phyloP scores from a whole-genome alignment of 768 basidiomycete species.

The Trametes maxima region DNA sequence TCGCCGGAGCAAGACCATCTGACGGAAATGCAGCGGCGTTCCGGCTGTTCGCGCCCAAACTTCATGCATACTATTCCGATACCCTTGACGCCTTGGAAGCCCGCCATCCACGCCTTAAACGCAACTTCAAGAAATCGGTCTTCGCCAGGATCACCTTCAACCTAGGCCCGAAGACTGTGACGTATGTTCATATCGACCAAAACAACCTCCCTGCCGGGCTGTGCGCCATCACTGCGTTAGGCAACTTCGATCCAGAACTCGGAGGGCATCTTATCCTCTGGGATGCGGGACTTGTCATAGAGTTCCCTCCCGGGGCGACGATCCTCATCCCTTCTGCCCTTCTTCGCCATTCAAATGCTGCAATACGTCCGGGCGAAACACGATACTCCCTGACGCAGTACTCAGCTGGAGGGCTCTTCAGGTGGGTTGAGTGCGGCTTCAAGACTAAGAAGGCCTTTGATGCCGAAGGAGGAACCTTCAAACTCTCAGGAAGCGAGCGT shows the following conservation, averaged over 20 bases:
- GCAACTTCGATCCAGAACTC: constrained; percentile 31
- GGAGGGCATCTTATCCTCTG: constrained; percentile 39
- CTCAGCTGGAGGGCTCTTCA: constrained; percentile 32
- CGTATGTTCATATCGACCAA: constrained; percentile 30
- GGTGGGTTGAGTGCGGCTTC: constrained; percentile 30
- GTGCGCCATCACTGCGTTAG: constrained; percentile 37
- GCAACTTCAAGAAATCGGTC: constrained; percentile 33
- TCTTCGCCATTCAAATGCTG: constrained; percentile 15
- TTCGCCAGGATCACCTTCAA: constrained; percentile 37
- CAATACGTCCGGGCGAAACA: constrained; percentile 21
- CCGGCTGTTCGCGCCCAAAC: neutral
- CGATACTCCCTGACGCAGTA: constrained; percentile 35
- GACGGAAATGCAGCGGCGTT: neutral
- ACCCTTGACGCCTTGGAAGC: neutral
- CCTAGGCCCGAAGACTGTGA: constrained; percentile 27
- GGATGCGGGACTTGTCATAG: constrained; percentile 31
- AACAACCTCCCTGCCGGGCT: constrained; percentile 36
- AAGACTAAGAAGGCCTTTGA: constrained; percentile 4
- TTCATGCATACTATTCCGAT: neutral
- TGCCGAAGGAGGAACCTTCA: neutral
- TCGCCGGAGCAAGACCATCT: neutral
- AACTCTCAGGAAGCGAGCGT: neutral
- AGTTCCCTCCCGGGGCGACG: constrained; percentile 30
- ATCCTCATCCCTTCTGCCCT: constrained; percentile 32
- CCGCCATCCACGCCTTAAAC: neutral